These are phyloP conservation scores for Pezicula carpinea DNA, from an alignment of 2,329 filamentous ascomycete genomes.

Conservation along the genomic window DNA sequence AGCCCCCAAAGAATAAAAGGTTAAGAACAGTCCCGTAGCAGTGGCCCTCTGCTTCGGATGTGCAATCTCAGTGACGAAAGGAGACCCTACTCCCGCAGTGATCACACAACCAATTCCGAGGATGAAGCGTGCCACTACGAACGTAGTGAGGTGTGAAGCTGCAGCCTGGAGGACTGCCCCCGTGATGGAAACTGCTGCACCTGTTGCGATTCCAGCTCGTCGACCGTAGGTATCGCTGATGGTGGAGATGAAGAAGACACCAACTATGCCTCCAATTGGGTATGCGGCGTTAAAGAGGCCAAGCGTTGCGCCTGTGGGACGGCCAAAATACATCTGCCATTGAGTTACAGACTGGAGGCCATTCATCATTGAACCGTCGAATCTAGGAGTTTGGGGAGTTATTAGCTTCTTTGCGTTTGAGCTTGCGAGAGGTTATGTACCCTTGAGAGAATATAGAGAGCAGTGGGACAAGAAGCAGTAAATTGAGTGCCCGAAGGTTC, in stretches of 20 bases:
- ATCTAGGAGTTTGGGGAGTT: not conserved
- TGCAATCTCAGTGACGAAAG: conserved; percentile 32
- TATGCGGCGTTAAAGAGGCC: conserved; percentile 40
- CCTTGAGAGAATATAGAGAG: not conserved
- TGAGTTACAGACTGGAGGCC: not conserved
- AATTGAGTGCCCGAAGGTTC: no score
- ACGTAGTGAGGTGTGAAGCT: not conserved
- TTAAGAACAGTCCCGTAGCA: conserved; percentile 29
- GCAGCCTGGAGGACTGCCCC: conserved; percentile 31
- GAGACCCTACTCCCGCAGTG: conserved; percentile 7
- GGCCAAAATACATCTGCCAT: conserved; percentile 30
- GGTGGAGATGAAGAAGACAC: conserved; percentile 36
- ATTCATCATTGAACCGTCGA: not conserved
- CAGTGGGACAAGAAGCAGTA: not conserved
- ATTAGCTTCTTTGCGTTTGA: not conserved
- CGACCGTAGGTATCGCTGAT: conserved; percentile 36
- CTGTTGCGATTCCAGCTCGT: not conserved
- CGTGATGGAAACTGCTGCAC: conserved; percentile 32
- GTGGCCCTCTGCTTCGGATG: conserved; percentile 30
- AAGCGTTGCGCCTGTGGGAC: conserved; percentile 34
- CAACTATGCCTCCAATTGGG: conserved; percentile 37
- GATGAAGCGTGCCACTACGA: conserved; percentile 4
- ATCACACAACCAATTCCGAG: conserved; percentile 37
- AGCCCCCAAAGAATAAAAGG: conserved; percentile 26
- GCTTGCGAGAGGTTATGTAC: not conserved